Conservation (phyloP, 345 rosid genomes). For the Euphorbia tirucalli region DNA sequence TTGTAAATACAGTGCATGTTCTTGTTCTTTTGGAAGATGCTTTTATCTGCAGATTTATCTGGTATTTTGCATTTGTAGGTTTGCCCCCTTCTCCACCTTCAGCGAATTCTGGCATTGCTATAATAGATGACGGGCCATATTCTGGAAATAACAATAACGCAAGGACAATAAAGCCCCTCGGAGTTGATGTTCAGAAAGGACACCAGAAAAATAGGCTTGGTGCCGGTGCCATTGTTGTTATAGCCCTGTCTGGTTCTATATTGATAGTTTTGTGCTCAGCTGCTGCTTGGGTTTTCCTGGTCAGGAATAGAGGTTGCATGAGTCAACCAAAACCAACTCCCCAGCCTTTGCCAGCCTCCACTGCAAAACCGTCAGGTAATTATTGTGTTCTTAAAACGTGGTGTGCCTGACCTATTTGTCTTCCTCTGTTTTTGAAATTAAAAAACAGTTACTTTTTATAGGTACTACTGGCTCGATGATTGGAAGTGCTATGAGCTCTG, state of each 20-base stretch:
- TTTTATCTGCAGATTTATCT: conserved; percentile 3
- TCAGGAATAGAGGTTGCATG: conserved; percentile 38
- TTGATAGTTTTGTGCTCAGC: conserved; percentile 56
- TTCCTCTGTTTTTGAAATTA: not conserved
- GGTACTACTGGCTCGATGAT: conserved; percentile 57
- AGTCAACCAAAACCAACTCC: conserved; percentile 40
- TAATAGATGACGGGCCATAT: conserved; percentile 64
- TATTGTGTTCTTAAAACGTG: conserved; percentile 1
- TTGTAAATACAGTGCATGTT: not conserved
- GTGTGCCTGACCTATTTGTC: not conserved
- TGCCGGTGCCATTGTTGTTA: conserved; percentile 58
- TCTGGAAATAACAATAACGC: conserved; percentile 50
- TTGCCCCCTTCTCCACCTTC: conserved; percentile 90
- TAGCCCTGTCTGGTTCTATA: conserved; percentile 64
- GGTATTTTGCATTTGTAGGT: conserved; percentile 40
- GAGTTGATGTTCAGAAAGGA: conserved; percentile 72
- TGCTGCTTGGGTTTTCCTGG: conserved; percentile 56
- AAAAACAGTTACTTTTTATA: conserved; percentile 27
- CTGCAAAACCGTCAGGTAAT: conserved; percentile 74
- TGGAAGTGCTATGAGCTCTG: conserved; percentile 68
- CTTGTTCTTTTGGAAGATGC: not conserved
- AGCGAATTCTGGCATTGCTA: conserved; percentile 47
- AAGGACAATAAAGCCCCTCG: conserved; percentile 69
- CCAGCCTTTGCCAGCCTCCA: conserved; percentile 45
- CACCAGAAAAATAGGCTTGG: conserved; percentile 47